Percentiles rank a stretch among this genome's conserved stretches.
These are phyloP conservation scores for Suhomyces kunorum DNA, from an alignment of 1,139 yeast genomes.

Conservation along the genomic window DNA sequence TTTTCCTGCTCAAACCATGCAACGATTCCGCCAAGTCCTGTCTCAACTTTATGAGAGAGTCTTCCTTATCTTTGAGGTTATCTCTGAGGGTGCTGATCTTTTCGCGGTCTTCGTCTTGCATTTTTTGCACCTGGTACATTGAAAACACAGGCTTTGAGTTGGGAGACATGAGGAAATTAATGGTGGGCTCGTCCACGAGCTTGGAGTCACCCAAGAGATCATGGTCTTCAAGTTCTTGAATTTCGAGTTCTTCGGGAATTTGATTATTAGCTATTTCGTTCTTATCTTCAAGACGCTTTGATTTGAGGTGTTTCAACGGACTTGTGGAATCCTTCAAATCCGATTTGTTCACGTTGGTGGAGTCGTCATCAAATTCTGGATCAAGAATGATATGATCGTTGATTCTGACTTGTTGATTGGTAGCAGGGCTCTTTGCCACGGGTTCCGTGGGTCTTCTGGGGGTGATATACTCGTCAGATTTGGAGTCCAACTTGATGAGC, in stretches of 20 bases:
- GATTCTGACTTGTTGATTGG: conserved; percentile 35
- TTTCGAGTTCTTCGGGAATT: conserved; percentile 8
- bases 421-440: conserved; percentile 41
- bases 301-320: conserved; percentile 24
- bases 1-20: conserved; percentile 8
- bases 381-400: conserved; percentile 20
- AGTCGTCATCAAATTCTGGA: conserved; percentile 11
- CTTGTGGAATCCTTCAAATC: conserved; percentile 25
- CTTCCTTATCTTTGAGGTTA: conserved; percentile 10
- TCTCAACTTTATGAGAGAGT: conserved; percentile 1
- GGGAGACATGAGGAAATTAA: conserved; percentile 36
- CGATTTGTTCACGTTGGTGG: conserved; percentile 9
- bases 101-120: conserved; percentile 28
- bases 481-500: conserved; percentile 20
- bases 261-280: not conserved
- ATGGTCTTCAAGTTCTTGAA: conserved; percentile 9
- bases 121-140: conserved; percentile 30
- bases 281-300: conserved; percentile 2
- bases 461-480: conserved; percentile 30
- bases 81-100: conserved; percentile 15
- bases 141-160: conserved; percentile 43
- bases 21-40: conserved; percentile 7
- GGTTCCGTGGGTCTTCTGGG: conserved; percentile 49
- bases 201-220: conserved; percentile 13
- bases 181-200: conserved; percentile 30